A percentile compares a stretch with the other conserved stretches of the same genome.
Conservation (phyloP, 306 rosid species). For the Lotus japonicus region DNA sequence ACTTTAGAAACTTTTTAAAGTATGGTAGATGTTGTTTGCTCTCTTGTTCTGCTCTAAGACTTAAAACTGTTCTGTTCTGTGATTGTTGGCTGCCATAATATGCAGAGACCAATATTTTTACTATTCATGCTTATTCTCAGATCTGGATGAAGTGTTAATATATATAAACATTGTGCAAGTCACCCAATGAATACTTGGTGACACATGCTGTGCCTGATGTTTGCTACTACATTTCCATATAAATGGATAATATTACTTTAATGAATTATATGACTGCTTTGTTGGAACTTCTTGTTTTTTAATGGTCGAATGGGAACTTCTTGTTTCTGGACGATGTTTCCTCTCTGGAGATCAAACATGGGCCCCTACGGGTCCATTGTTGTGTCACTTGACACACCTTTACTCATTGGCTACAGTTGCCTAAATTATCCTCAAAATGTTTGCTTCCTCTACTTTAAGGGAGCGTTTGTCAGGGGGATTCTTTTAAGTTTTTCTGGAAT, state of each 20-base stretch:
- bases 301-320: no score
- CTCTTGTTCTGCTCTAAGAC: slow-evolving; percentile 19
- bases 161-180: slow-evolving; percentile 24
- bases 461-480: no score
- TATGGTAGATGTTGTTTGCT: slow-evolving; percentile 35
- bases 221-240: slow-evolving; percentile 13
- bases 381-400: not conserved
- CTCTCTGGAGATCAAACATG: not conserved
- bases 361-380: not conserved
- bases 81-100: slow-evolving; percentile 28
- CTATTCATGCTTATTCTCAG: slow-evolving; percentile 12
- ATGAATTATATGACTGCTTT: slow-evolving; percentile 3
- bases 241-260: slow-evolving; percentile 8
- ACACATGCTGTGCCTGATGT: slow-evolving; percentile 5
- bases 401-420: no score
- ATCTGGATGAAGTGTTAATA: slow-evolving; percentile 38
- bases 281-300: not conserved
- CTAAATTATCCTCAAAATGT: no score
- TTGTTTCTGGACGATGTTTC: not conserved
- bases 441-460: no score
- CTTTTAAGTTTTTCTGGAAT: no score
- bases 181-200: slow-evolving; percentile 31
- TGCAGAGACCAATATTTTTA: slow-evolving; percentile 26
- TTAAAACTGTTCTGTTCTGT: slow-evolving; percentile 15
- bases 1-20: slow-evolving; percentile 22